Evolutionary conservation across 2,329 filamentous ascomycete genomes (phyloP).

Genomic region (Penicillium occitanis): DNA sequence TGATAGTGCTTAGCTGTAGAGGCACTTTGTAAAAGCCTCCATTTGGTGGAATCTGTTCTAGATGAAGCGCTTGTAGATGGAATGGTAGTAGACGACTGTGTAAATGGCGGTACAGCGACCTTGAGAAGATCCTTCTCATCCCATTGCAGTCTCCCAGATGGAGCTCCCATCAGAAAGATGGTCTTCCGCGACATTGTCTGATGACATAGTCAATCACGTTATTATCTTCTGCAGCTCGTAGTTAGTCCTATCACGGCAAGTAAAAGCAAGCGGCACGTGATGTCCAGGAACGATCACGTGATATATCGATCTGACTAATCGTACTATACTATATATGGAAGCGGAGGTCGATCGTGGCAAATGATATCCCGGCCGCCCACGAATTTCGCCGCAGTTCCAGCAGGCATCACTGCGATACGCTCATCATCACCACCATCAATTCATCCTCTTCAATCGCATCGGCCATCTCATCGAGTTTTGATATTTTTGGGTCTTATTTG

Average conservation of each 20-base stretch:
- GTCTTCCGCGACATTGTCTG: conserved; percentile 32
- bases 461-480: conserved; percentile 19
- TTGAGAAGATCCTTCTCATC: conserved; percentile 52
- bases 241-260: background rate
- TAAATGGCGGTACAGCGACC: conserved; percentile 43
- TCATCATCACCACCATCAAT: conserved; percentile 25
- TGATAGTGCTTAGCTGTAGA: background rate
- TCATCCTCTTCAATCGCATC: conserved; percentile 20
- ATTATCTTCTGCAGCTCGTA: background rate
- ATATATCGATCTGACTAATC: background rate
- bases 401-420: conserved; percentile 5
- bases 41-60: conserved; percentile 26
- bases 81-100: conserved; percentile 5
- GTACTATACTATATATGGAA: conserved; percentile 24
- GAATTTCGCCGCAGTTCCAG: conserved; percentile 34
- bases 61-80: conserved; percentile 14
- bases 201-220: conserved; percentile 11
- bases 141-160: conserved; percentile 57
- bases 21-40: conserved; percentile 31
- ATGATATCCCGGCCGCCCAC: conserved; percentile 17
- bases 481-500: conserved; percentile 25
- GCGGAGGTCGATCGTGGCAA: conserved; percentile 30
- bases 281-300: background rate
- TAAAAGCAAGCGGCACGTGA: background rate
- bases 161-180: conserved; percentile 63